Percentiles rank a stretch among this genome's conserved stretches.
Conservation (phyloP, 2,329 filamentous ascomycete genomes). For the Epichloe glyceriae region DNA sequence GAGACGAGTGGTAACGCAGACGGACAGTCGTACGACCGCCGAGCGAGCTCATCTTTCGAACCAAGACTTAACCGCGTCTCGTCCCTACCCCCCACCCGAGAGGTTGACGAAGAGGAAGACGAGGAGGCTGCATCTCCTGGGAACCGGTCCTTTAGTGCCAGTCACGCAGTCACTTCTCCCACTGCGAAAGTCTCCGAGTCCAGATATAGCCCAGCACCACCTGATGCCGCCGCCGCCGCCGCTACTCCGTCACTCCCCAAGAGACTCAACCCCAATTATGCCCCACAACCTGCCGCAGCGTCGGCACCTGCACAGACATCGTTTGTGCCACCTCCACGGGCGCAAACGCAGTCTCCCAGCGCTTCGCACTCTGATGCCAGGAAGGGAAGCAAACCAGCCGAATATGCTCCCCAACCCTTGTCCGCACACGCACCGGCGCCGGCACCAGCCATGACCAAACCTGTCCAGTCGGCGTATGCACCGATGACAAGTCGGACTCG, state of each 20-base stretch:
- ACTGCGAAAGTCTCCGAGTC: conserved; percentile 18
- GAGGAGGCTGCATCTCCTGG: conserved; percentile 9
- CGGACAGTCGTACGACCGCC: conserved; percentile 29
- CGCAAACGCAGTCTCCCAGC: conserved; percentile 50
- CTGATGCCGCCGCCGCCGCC: conserved; percentile 19
- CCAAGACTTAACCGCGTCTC: conserved; percentile 39
- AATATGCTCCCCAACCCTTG: conserved; percentile 40
- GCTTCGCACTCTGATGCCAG: conserved; percentile 23
- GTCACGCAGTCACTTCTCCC: conserved; percentile 9
- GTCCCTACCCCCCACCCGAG: conserved; percentile 47
- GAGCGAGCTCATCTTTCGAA: conserved; percentile 41
- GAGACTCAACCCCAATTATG: conserved; percentile 36
- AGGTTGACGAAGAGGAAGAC: conserved; percentile 47
- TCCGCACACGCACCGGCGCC: conserved; percentile 33
- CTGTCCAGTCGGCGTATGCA: conserved; percentile 15
- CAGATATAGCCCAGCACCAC: conserved; percentile 25
- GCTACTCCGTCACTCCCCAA: conserved; percentile 44
- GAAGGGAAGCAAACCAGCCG: conserved; percentile 21
- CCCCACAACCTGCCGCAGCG: conserved; percentile 25
- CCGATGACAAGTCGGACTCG: conserved; percentile 29
- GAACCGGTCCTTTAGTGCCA: conserved; percentile 15
- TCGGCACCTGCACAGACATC: conserved; percentile 17
- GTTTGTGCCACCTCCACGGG: conserved; percentile 44
- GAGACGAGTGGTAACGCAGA: conserved; percentile 39
- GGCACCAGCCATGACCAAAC: conserved; percentile 19